A percentile compares a stretch with the other conserved stretches of the same genome.
Conservation (phyloP, 1,284 basidiomycete genomes). For the Microbotryomycetes sp. region DNA sequence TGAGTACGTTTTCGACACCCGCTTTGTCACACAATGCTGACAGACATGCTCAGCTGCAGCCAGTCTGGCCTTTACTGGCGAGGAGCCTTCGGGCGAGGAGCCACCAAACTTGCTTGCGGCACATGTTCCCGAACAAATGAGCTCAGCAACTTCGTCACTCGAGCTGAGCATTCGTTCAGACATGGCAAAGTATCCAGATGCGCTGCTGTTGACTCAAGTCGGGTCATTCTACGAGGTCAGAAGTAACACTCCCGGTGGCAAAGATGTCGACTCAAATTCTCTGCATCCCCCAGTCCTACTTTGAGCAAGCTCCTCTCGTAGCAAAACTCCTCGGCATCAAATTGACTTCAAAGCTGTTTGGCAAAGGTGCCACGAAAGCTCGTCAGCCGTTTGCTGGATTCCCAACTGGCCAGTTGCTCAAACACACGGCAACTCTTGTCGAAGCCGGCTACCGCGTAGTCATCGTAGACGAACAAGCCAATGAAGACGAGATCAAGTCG, state of each 20-base stretch:
- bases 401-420: conserved; percentile 74
- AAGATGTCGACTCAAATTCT: too few relatives aligned
- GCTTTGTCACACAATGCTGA: too few relatives aligned
- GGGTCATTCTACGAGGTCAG: conserved; percentile 89
- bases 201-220: conserved; percentile 78
- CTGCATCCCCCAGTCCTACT: conserved; percentile 63
- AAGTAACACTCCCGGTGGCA: neutral
- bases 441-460: conserved; percentile 75
- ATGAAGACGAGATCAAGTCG: neutral
- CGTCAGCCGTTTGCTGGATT: conserved; percentile 79
- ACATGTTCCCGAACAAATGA: too few relatives aligned
- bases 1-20: too few relatives aligned
- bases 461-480: conserved; percentile 70
- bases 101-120: too few relatives aligned
- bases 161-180: conserved; percentile 58
- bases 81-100: too few relatives aligned
- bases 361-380: conserved; percentile 44
- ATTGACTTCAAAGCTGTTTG: conserved; percentile 64
- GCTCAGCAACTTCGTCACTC: neutral
- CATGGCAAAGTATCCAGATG: conserved; percentile 70
- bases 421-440: conserved; percentile 75
- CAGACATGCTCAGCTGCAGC: too few relatives aligned
- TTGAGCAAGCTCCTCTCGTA: conserved; percentile 76
- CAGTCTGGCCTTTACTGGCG: too few relatives aligned
- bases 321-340: conserved; percentile 72